Conservation (phyloP, 2,329 filamentous ascomycete species). For the Xylaria sp. region DNA sequence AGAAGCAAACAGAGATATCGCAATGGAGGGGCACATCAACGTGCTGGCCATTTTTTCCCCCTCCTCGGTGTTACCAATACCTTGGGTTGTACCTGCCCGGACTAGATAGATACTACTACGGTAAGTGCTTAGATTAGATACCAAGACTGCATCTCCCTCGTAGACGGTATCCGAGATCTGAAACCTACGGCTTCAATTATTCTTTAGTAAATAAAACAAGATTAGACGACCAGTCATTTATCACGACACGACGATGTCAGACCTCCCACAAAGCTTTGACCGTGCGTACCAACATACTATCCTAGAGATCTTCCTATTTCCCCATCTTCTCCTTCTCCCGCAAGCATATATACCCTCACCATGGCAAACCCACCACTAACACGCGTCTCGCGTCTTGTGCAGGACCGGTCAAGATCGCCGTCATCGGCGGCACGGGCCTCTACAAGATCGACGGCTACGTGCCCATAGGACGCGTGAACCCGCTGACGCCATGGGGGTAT, state of each 20-base stretch:
- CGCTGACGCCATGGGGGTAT: slow-evolving; percentile 87
- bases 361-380: slow-evolving; percentile 20
- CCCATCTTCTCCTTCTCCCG: background rate
- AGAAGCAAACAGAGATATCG: slow-evolving; percentile 33
- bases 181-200: background rate
- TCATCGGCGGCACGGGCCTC: slow-evolving; percentile 94
- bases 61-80: background rate
- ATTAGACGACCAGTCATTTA: background rate
- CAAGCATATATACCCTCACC: background rate
- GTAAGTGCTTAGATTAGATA: background rate
- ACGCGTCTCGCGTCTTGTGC: background rate
- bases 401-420: slow-evolving; percentile 83
- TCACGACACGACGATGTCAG: slow-evolving; percentile 55
- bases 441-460: slow-evolving; percentile 87
- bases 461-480: slow-evolving; percentile 80
- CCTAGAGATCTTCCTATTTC: background rate
- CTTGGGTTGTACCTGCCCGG: too few species aligned
- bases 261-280: slow-evolving; percentile 69
- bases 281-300: slow-evolving; percentile 56
- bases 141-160: too few species aligned
- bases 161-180: background rate
- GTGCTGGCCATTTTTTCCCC: slow-evolving; percentile 27
- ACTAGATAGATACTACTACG: slow-evolving; percentile 4
- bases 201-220: background rate
- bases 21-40: slow-evolving; percentile 39